Conservation (phyloP, 768 basidiomycete genomes). For the Hortiboletus campestris region DNA sequence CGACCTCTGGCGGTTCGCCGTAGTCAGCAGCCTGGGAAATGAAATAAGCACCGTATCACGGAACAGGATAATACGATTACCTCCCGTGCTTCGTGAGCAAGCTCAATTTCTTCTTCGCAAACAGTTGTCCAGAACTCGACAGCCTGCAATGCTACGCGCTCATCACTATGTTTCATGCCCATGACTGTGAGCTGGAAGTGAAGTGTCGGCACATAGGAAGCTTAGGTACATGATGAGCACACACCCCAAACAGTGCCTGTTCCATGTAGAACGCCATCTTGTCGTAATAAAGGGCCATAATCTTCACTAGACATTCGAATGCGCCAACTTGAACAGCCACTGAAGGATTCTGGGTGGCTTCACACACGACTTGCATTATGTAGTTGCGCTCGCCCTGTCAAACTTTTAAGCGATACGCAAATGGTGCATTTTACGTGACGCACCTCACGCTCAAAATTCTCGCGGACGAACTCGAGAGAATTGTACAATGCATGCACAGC, state of each 20-base stretch:
- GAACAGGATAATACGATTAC: conserved; percentile 38
- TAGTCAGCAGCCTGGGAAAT: conserved; percentile 76
- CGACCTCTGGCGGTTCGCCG: conserved; percentile 80
- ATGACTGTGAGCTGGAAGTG: conserved; percentile 80
- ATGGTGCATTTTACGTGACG: conserved; percentile 24
- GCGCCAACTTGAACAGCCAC: conserved; percentile 91
- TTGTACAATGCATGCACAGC: conserved; percentile 92
- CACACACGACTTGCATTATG: conserved; percentile 99
- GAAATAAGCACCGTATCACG: conserved; percentile 4
- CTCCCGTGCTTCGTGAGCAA: conserved; percentile 89
- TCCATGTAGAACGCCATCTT: conserved; percentile 99
- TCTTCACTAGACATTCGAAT: conserved; percentile 92
- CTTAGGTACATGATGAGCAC: conserved; percentile 30
- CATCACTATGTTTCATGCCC: conserved; percentile 94
- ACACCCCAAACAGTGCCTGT: conserved; percentile 92
- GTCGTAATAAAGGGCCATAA: conserved; percentile 98
- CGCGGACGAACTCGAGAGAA: conserved; percentile 94
- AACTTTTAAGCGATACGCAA: conserved; percentile 1
- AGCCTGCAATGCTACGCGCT: conserved; percentile 90
- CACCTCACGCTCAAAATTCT: conserved; percentile 98
- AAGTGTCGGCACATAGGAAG: conserved; percentile 13
- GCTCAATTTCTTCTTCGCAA: conserved; percentile 94
- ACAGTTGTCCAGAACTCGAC: conserved; percentile 99
- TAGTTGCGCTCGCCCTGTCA: conserved; percentile 95
- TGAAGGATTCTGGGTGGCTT: conserved; percentile 85